A percentile compares a stretch with the other conserved stretches of the same genome.
These are phyloP conservation scores for Rozella allomycis DNA, from an alignment of 371 early-diverging fungal species.

Conservation along the genomic window DNA sequence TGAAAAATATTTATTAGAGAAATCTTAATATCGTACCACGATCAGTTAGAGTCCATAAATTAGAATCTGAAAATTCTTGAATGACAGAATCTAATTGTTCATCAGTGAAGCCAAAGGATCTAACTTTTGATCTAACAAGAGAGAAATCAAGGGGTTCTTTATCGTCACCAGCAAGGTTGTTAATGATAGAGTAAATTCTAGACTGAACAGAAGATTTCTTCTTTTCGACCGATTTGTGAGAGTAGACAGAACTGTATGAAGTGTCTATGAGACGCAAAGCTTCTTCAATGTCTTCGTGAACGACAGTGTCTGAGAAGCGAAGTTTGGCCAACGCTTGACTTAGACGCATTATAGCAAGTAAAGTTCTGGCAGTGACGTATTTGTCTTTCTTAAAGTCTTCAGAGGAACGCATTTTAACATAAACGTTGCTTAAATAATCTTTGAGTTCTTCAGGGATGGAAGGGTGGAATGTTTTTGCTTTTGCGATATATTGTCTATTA, in stretches of 20 bases:
- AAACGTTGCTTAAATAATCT: conserved; percentile 66
- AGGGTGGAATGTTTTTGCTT: conserved; percentile 50
- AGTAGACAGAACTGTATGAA: not conserved
- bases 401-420: conserved; percentile 53
- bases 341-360: conserved; percentile 78
- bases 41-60: too few species aligned
- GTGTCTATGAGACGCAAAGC: conserved; percentile 69
- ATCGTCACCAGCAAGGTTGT: too few species aligned
- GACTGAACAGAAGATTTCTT: too few species aligned
- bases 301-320: conserved; percentile 53
- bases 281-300: conserved; percentile 74
- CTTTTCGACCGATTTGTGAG: too few species aligned
- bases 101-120: too few species aligned
- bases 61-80: too few species aligned
- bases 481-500: conserved; percentile 61
- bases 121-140: too few species aligned
- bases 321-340: conserved; percentile 72
- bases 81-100: too few species aligned
- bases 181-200: too few species aligned
- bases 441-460: conserved; percentile 46
- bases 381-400: conserved; percentile 36
- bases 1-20: too few species aligned
- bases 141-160: too few species aligned
- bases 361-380: conserved; percentile 43
- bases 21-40: too few species aligned